Percentiles rank a stretch among this genome's conserved stretches.
phyloP scores from a whole-genome alignment of 768 basidiomycete genomes.

The Nidularia pulvinata region DNA sequence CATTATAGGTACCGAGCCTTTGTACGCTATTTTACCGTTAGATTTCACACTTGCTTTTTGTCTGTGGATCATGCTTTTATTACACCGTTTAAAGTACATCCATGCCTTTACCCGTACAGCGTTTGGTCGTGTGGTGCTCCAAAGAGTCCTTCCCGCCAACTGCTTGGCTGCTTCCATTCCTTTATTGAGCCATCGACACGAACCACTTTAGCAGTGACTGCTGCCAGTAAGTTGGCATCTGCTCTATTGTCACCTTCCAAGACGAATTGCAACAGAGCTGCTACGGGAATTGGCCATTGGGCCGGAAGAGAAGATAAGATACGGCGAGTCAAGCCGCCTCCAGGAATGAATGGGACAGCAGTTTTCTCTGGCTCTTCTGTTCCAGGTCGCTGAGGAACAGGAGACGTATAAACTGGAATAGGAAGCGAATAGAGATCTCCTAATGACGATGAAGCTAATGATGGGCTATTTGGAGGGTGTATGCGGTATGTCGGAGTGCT shows the following conservation, averaged over 20 bases:
- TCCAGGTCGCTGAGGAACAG: conserved; percentile 32
- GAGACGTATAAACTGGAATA: conserved; percentile 54
- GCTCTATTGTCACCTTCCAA: conserved; percentile 81
- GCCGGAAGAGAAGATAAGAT: conserved; percentile 58
- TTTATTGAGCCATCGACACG: conserved; percentile 24
- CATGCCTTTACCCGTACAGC: conserved; percentile 54
- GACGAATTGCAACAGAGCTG: conserved; percentile 70
- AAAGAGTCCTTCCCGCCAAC: conserved; percentile 71
- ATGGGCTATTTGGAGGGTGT: conserved; percentile 37
- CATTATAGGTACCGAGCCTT: too few species aligned
- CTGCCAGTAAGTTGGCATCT: conserved; percentile 67
- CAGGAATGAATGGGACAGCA: conserved; percentile 72
- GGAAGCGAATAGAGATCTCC: conserved; percentile 41
- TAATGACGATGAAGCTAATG: conserved; percentile 42
- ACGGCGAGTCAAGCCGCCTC: conserved; percentile 72
- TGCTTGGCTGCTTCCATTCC: conserved; percentile 63
- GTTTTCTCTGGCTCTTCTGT: conserved; percentile 17
- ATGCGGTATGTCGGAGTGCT: conserved; percentile 73
- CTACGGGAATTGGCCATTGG: conserved; percentile 51
- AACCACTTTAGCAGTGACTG: conserved; percentile 48
- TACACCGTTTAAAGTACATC: too few species aligned
- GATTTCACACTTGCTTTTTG: too few species aligned
- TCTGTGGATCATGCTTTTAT: too few species aligned
- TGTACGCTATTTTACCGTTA: too few species aligned
- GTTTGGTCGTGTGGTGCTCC: conserved; percentile 75